These are phyloP conservation scores for Suillus tomentosus DNA, from an alignment of 768 basidiomycete species.

Conservation along the genomic window DNA sequence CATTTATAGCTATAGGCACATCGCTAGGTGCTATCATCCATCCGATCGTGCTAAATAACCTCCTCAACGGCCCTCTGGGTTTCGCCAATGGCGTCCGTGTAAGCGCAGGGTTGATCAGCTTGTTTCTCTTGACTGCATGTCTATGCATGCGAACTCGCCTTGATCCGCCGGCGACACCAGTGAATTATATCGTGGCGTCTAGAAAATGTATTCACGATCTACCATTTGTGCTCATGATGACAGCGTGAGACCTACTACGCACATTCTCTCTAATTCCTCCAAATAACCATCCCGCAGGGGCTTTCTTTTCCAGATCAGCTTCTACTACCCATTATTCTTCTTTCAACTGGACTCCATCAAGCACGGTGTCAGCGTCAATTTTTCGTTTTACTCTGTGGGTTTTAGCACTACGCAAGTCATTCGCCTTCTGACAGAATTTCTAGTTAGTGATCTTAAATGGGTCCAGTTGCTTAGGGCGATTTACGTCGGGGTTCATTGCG, in stretches of 20 bases:
- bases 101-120: neutral
- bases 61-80: neutral
- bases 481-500: constrained; percentile 42
- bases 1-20: neutral
- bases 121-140: neutral
- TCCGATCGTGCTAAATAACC: neutral
- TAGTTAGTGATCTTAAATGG: constrained; percentile 57
- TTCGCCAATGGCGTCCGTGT: neutral
- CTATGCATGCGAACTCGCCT: constrained; percentile 1
- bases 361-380: constrained; percentile 43
- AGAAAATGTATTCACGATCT: constrained; percentile 27
- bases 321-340: constrained; percentile 57
- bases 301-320: constrained; percentile 17
- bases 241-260: constrained; percentile 17
- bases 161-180: neutral
- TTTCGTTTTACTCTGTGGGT: constrained; percentile 58
- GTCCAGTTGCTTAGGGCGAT: constrained; percentile 50
- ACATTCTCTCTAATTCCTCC: neutral
- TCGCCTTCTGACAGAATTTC: neutral
- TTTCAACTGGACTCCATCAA: constrained; percentile 56
- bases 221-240: constrained; percentile 27
- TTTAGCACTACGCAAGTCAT: constrained; percentile 3
- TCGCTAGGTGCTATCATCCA: neutral
- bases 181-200: constrained; percentile 18
- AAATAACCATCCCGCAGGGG: constrained; percentile 11